Evolutionary conservation across 805 yeast genomes (phyloP), one percentile per base, ranked within the genome.

Genomic region (Pichia thaimueangensis): DNA sequence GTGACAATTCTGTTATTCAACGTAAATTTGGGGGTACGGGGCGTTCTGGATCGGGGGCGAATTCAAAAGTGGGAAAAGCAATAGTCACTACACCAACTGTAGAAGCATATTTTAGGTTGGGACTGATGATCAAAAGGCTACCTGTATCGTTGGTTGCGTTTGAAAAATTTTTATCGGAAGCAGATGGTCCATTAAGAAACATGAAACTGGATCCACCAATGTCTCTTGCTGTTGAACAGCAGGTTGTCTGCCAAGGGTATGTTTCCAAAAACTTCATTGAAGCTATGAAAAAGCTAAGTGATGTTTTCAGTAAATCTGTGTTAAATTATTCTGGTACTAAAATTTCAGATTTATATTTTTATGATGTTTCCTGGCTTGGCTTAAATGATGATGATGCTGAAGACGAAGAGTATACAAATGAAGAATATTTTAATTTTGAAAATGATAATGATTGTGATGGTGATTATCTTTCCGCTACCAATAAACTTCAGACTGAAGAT

Each of bases 291-390:
- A 59, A 69, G 11, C 55, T 80, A 10, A 59, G 80, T 40, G 73
- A 70, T 6, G 68, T 71, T n/a, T 78, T 71, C 53, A 58, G 68
- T 13, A 63, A 65, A 12, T 60, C 54, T 6, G 57, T 63, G 34
- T 41, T 59, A 11, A 59, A 71, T 15, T 57, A 60, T 23, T 67
- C 74, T 6, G 75, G 70, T 21, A 64, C 72, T 21, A 71, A 75
- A 48, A 62, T 73, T 1, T 69, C 81, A 2, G 74, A 71, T 7
- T 52, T 87, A 22, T 82, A 74, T 52, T 77, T 80, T 48, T 76
- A 80, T 53, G 78, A 82, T 50, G 77, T 79, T 1, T 67, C 69
- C 22, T 85, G 94, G 94, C 64, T 85, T 15, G 69, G 71, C 8
- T 52, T 75, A 9, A 39, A 46, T 21, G 46, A 44, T 5, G 23